Evolutionary conservation across 371 early-diverging fungal species (phyloP).

Genomic region (Rozella allomycis): DNA sequence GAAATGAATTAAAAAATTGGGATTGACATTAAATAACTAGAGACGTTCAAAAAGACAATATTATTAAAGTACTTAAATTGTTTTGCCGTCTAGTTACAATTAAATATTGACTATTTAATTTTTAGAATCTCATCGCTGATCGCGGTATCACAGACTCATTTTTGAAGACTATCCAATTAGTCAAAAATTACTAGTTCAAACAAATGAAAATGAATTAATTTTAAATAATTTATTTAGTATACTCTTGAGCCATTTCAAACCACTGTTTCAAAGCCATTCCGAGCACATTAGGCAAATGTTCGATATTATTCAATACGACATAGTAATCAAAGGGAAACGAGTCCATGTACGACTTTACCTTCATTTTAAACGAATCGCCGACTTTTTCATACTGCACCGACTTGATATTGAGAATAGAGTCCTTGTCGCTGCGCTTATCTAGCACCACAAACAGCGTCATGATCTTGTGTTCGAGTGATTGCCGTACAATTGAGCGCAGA

Average conservation of each 20-base stretch:
- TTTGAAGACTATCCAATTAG: no score
- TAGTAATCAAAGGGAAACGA: conserved; percentile 95
- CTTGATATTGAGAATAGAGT: conserved; percentile 76
- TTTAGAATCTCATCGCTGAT: no score
- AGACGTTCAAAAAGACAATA: no score
- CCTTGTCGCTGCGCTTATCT: conserved; percentile 44
- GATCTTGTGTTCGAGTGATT: conserved; percentile 60
- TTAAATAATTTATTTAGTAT: no score
- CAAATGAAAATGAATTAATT: no score
- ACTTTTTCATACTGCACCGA: conserved; percentile 10
- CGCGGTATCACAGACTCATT: no score
- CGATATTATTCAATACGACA: conserved; percentile 67
- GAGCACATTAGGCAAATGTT: conserved; percentile 63
- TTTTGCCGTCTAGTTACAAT: no score
- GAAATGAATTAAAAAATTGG: no score
- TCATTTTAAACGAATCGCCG: conserved; percentile 38
- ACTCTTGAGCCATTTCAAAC: conserved; percentile 30
- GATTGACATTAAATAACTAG: no score
- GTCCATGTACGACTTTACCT: conserved; percentile 72
- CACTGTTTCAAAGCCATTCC: conserved; percentile 84
- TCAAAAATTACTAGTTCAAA: no score
- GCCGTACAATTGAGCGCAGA: conserved; percentile 51
- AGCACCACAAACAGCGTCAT: conserved; percentile 87
- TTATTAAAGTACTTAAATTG: no score
- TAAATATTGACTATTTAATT: no score